A percentile compares a stretch with the other conserved stretches of the same genome.
These are phyloP conservation scores for Botrytis tulipae DNA, from an alignment of 2,329 filamentous ascomycete species.

Conservation along the genomic window DNA sequence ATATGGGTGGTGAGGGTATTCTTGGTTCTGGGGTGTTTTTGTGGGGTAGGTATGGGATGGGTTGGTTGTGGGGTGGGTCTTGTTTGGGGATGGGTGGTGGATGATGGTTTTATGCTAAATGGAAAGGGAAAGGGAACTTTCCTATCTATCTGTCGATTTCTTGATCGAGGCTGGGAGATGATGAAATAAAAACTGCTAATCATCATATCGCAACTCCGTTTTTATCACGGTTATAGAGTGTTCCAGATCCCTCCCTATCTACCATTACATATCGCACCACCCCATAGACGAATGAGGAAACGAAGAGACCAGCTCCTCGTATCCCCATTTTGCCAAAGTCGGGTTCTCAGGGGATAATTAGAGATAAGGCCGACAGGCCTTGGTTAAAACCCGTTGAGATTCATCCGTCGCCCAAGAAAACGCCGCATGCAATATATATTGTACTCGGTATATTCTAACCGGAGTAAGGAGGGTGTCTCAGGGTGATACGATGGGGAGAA, in stretches of 20 bases:
- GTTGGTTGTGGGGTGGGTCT: neutral
- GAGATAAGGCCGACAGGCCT: conserved; percentile 5
- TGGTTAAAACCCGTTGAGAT: neutral
- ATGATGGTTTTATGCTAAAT: neutral
- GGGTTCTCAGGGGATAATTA: conserved; percentile 4
- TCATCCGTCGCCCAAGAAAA: neutral
- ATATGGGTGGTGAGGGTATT: neutral
- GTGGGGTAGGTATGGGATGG: neutral
- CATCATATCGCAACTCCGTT: neutral
- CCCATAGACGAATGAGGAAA: neutral
- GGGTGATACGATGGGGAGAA: neutral
- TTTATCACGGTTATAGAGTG: neutral
- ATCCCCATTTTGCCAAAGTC: conserved; percentile 11
- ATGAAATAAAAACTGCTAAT: neutral
- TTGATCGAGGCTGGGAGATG: neutral
- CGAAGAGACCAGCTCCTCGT: neutral
- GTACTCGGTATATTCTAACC: conserved; percentile 11
- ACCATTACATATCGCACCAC: neutral
- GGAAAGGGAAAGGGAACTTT: neutral
- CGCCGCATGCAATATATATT: conserved; percentile 1
- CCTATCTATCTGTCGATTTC: neutral
- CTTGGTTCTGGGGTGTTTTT: neutral
- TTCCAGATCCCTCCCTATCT: neutral
- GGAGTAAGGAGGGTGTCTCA: neutral
- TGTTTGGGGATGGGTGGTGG: neutral